phyloP scores from a whole-genome alignment of 129 eudicot species.

The Centaurea solstitialis region DNA sequence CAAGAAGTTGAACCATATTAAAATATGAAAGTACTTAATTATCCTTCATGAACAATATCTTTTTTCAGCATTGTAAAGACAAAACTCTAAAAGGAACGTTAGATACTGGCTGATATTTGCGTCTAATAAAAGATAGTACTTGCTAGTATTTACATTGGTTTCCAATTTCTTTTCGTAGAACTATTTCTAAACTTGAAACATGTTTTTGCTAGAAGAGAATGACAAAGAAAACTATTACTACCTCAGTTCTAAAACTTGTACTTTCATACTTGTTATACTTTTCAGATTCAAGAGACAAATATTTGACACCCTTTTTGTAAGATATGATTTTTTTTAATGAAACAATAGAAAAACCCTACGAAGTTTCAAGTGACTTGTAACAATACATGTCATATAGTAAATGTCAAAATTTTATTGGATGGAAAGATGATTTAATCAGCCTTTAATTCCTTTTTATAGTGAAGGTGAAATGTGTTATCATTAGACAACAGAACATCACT shows the following conservation, averaged over 20 bases:
- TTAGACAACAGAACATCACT: neutral
- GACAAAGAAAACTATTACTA: neutral
- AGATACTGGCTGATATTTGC: neutral
- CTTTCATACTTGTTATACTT: neutral
- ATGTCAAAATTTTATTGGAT: neutral
- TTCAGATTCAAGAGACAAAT: neutral
- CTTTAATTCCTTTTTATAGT: neutral
- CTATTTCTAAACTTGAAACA: neutral
- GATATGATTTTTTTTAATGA: neutral
- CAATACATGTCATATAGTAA: neutral
- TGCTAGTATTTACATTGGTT: neutral
- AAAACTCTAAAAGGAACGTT: neutral
- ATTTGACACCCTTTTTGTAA: neutral
- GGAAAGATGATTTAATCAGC: neutral
- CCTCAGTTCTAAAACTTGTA: neutral
- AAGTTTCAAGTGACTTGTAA: conserved; percentile 3
- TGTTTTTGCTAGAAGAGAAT: neutral
- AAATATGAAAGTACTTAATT: neutral
- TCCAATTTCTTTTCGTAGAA: neutral
- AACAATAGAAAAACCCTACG: neutral
- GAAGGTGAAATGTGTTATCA: neutral
- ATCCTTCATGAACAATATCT: neutral
- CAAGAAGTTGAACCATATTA: neutral
- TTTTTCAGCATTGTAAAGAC: neutral
- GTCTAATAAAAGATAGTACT: neutral